Conservation (phyloP, 176 grass and related monocot species). For the Hordeum vulgare region MorexV3_pseudomolecules_assembly NC_058522.1:518531329-518531828, state of each 20-base stretch:
- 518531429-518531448: slow-evolving; percentile 88
- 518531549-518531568: slow-evolving; percentile 83
- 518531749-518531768: neutral
- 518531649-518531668: slow-evolving; percentile 25
- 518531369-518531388: slow-evolving; percentile 98
- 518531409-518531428: slow-evolving; percentile 84
- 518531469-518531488: slow-evolving; percentile 94
- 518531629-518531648: slow-evolving; percentile 61
- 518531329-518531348: slow-evolving; percentile 78
- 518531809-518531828: no score
- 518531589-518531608: slow-evolving; percentile 65
- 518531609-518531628: slow-evolving; percentile 63
- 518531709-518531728: neutral
- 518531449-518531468: slow-evolving; percentile 71
- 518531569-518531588: slow-evolving; percentile 71
- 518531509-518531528: slow-evolving; percentile 60
- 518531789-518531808: neutral
- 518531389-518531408: slow-evolving; percentile 88
- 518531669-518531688: slow-evolving; percentile 4
- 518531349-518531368: slow-evolving; percentile 79
- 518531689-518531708: neutral
- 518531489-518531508: slow-evolving; percentile 74
- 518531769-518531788: neutral
- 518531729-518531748: neutral
- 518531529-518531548: slow-evolving; percentile 82